These are phyloP conservation scores for Chrysoporthe austroafricana DNA, from an alignment of 2,329 filamentous ascomycete species.

Conservation along the genomic window DNA sequence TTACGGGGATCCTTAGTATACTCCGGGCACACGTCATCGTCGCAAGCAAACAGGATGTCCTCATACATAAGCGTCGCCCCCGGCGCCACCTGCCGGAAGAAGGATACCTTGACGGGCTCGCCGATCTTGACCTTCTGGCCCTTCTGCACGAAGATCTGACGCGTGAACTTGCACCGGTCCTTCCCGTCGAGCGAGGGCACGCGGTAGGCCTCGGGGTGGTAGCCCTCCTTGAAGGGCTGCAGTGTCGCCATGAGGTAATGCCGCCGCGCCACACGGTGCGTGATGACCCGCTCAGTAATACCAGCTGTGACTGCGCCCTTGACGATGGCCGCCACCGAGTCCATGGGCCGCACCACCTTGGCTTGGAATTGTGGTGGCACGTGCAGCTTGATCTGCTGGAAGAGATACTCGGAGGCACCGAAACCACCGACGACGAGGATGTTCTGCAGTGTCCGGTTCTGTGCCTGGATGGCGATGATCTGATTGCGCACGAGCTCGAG, in stretches of 20 bases:
- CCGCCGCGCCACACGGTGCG: slow-evolving; percentile 92
- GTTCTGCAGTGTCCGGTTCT: slow-evolving; percentile 92
- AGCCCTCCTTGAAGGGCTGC: slow-evolving; percentile 98
- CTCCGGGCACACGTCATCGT: slow-evolving; percentile 96
- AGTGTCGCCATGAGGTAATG: slow-evolving; percentile 99
- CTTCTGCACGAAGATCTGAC: slow-evolving; percentile 98
- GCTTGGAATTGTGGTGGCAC: slow-evolving; percentile 97
- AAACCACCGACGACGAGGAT: slow-evolving; percentile 97
- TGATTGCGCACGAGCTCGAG: slow-evolving; percentile 95
- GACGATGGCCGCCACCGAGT: slow-evolving; percentile 97
- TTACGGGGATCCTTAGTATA: slow-evolving; percentile 99
- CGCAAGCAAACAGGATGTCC: slow-evolving; percentile 95
- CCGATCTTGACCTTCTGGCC: slow-evolving; percentile 99
- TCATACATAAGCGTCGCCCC: slow-evolving; percentile 99
- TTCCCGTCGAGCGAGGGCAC: slow-evolving; percentile 96
- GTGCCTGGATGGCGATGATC: slow-evolving; percentile 97
- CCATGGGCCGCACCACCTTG: slow-evolving; percentile 98
- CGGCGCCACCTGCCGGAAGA: slow-evolving; percentile 96
- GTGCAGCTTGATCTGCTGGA: slow-evolving; percentile 99
- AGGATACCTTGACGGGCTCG: slow-evolving; percentile 97
- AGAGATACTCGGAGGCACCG: slow-evolving; percentile 96
- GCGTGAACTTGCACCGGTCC: slow-evolving; percentile 97
- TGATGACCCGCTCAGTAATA: slow-evolving; percentile 96
- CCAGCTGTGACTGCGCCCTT: slow-evolving; percentile 97
- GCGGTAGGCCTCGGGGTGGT: slow-evolving; percentile 97